Conservation (phyloP, 768 basidiomycete genomes). For the Tricholoma flavovirens region DNA sequence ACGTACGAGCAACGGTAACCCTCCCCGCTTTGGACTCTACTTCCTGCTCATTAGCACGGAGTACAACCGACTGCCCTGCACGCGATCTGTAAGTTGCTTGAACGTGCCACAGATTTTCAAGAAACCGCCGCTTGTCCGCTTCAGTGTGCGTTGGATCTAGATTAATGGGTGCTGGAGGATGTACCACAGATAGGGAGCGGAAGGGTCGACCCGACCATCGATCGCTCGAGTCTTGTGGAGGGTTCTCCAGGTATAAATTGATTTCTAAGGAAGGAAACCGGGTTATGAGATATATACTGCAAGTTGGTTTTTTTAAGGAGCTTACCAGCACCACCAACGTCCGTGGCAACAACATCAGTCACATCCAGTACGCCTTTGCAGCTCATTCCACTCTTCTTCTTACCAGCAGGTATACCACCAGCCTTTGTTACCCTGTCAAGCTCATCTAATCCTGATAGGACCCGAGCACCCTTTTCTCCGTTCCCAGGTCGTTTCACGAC, state of each 20-base stretch:
- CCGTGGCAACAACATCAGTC: conserved; percentile 77
- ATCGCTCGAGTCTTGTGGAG: conserved; percentile 77
- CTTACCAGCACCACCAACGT: conserved; percentile 81
- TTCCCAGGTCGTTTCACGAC: conserved; percentile 81
- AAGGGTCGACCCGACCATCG: conserved; percentile 87
- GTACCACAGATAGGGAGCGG: conserved; percentile 71
- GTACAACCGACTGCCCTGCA: conserved; percentile 65
- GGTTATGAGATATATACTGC: neutral
- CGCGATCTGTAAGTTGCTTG: conserved; percentile 79
- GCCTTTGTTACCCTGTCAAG: conserved; percentile 67
- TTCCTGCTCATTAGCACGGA: conserved; percentile 67
- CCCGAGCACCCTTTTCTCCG: conserved; percentile 69
- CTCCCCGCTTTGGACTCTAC: conserved; percentile 63
- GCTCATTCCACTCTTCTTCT: conserved; percentile 76
- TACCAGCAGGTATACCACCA: conserved; percentile 53
- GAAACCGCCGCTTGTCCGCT: conserved; percentile 71
- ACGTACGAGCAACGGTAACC: conserved; percentile 68
- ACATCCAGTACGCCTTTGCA: conserved; percentile 85
- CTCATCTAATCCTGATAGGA: conserved; percentile 72
- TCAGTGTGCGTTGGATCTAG: conserved; percentile 61
- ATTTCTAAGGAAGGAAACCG: conserved; percentile 51
- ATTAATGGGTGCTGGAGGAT: conserved; percentile 62
- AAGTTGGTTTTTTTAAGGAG: neutral
- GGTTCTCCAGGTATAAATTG: conserved; percentile 77
- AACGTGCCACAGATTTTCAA: conserved; percentile 85